Percentiles rank a stretch among this genome's conserved stretches.
Conservation (phyloP, 352 stramenopile species). For the Phytophthora cryptogea region DNA sequence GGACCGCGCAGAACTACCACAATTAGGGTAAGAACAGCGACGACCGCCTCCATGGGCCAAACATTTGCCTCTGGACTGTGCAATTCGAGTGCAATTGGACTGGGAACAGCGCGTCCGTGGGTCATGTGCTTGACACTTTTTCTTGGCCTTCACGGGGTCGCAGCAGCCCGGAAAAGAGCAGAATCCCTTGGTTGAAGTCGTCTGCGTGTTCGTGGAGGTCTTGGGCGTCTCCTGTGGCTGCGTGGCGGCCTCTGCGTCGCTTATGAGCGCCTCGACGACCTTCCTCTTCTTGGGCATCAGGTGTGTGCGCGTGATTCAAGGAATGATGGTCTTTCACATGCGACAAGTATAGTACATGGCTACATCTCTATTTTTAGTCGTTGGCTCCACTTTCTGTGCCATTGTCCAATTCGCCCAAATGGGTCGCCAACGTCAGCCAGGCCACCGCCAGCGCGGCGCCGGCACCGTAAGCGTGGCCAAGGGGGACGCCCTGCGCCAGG, state of each 20-base stretch:
- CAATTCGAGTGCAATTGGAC: background rate
- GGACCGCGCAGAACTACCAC: background rate
- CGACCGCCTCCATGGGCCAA: background rate
- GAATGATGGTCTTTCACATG: too few relatives aligned
- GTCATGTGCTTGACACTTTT: background rate
- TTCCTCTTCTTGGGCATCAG: too few relatives aligned
- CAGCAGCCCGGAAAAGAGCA: background rate
- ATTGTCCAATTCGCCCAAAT: background rate
- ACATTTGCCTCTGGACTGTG: slow-evolving; percentile 1
- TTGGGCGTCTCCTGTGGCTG: too few relatives aligned
- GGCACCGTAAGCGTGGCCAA: slow-evolving; percentile 86
- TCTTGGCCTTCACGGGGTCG: background rate
- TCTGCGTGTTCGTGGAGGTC: too few relatives aligned
- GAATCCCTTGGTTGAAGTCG: background rate
- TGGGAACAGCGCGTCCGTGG: background rate
- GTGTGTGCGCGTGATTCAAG: too few relatives aligned
- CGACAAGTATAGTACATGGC: too few relatives aligned
- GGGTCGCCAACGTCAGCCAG: slow-evolving; percentile 32
- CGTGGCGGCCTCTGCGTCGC: too few relatives aligned
- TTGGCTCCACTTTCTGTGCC: too few relatives aligned
- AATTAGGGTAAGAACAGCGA: background rate
- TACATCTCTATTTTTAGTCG: too few relatives aligned
- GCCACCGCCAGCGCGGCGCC: slow-evolving; percentile 87
- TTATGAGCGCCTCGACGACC: too few relatives aligned
- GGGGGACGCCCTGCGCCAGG: slow-evolving; percentile 80